Conservation (phyloP, 2,329 filamentous ascomycete species). For the Cytospora paraplurivora region DNA sequence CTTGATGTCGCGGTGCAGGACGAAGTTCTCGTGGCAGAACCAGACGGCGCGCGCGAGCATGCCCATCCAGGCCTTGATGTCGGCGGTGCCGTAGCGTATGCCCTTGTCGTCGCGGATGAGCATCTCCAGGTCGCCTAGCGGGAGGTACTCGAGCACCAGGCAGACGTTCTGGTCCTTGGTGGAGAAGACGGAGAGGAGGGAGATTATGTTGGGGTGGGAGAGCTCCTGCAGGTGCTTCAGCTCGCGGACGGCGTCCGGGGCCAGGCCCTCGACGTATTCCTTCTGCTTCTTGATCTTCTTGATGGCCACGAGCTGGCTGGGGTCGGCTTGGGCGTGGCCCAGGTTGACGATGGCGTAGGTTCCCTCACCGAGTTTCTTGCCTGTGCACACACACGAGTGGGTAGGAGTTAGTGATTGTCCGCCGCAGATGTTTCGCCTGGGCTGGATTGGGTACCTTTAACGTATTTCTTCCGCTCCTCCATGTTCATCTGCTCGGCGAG, state of each 20-base stretch:
- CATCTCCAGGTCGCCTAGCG: conserved; percentile 92
- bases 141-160: conserved; percentile 90
- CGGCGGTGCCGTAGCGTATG: conserved; percentile 80
- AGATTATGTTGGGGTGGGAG: conserved; percentile 93
- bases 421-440: neutral
- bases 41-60: conserved; percentile 93
- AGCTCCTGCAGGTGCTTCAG: conserved; percentile 95
- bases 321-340: conserved; percentile 75
- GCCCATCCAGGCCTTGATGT: conserved; percentile 98
- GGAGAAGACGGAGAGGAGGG: conserved; percentile 87
- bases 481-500: conserved; percentile 82
- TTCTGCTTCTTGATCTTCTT: conserved; percentile 90
- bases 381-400: conserved; percentile 44
- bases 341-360: conserved; percentile 96
- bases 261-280: conserved; percentile 87
- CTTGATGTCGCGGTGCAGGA: conserved; percentile 97
- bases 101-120: conserved; percentile 81
- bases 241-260: conserved; percentile 92
- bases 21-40: conserved; percentile 95
- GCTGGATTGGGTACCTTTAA: conserved; percentile 64
- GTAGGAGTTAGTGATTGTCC: neutral
- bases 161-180: conserved; percentile 97
- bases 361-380: conserved; percentile 90
- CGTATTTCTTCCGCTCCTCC: conserved; percentile 82
- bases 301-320: conserved; percentile 78